Percentiles rank a stretch among this genome's conserved stretches.
These are phyloP conservation scores for Rubia tinctorum DNA, from an alignment of 305 asterid genomes.

Conservation along the genomic window DNA sequence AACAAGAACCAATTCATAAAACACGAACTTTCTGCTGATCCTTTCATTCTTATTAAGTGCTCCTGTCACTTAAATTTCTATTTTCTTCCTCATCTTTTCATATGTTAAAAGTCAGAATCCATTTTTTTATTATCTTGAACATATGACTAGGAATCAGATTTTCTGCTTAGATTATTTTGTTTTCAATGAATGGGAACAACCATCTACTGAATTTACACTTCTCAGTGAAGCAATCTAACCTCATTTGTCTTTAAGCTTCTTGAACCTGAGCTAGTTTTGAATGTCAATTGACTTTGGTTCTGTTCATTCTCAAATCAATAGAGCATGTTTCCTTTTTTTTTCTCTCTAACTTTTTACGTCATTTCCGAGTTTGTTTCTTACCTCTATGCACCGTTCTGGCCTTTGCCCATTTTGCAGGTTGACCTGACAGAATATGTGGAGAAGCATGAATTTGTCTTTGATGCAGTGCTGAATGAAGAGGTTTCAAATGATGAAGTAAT, in stretches of 20 bases:
- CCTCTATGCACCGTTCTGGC: no score
- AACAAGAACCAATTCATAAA: not conserved
- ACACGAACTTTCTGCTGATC: not conserved
- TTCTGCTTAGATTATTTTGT: not conserved
- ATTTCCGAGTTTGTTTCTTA: slow-evolving; percentile 15
- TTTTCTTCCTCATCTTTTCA: not conserved
- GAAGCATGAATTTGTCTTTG: slow-evolving; percentile 97
- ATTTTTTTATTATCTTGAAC: not conserved
- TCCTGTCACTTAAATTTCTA: not conserved
- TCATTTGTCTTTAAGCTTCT: not conserved
- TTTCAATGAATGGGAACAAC: not conserved
- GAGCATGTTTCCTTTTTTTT: not conserved
- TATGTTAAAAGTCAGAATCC: not conserved
- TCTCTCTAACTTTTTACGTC: not conserved
- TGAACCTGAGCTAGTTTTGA: slow-evolving; percentile 8
- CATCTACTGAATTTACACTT: not conserved
- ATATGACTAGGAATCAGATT: not conserved
- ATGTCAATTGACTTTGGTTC: not conserved
- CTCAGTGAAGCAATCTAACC: not conserved
- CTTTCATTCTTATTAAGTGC: not conserved
- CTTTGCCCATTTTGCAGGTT: slow-evolving; percentile 49
- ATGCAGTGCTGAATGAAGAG: slow-evolving; percentile 97
- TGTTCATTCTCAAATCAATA: not conserved
- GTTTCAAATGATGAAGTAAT: slow-evolving; percentile 91
- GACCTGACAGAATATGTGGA: slow-evolving; percentile 88